A percentile compares a stretch with the other conserved stretches of the same genome.
phyloP scores from a whole-genome alignment of 2,329 filamentous ascomycete genomes.

The Phyllosticta citribraziliensis region DNA sequence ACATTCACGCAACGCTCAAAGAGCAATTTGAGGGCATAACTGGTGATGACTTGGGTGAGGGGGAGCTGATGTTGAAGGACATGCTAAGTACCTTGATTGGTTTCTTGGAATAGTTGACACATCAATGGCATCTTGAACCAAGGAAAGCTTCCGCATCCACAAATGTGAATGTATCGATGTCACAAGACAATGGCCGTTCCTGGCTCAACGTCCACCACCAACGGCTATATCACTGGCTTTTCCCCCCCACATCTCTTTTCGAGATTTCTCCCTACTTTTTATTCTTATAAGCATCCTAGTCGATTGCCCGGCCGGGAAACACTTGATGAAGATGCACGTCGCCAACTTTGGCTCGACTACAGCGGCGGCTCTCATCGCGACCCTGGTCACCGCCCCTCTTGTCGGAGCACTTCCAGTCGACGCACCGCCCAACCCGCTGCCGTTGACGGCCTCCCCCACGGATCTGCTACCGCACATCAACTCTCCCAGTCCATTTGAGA shows the following conservation, averaged over 20 bases:
- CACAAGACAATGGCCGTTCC: neutral
- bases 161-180: neutral
- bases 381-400: too few relatives aligned
- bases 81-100: conserved; percentile 55
- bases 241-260: too few relatives aligned
- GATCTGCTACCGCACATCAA: neutral
- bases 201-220: neutral
- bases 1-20: conserved; percentile 58
- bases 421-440: too few relatives aligned
- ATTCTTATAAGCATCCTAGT: too few relatives aligned
- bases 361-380: too few relatives aligned
- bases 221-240: too few relatives aligned
- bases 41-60: conserved; percentile 39
- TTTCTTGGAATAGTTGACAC: conserved; percentile 24
- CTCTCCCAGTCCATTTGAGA: neutral
- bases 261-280: too few relatives aligned
- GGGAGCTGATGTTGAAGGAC: conserved; percentile 46
- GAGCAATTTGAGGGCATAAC: conserved; percentile 53
- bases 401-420: too few relatives aligned
- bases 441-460: too few relatives aligned
- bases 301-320: too few relatives aligned
- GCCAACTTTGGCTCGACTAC: too few relatives aligned
- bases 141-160: neutral
- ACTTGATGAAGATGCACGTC: too few relatives aligned
- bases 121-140: neutral